Base-by-base conservation (phyloP, 495 filamentous ascomycete genomes). In the Trichocladium antarcticum region DNA sequence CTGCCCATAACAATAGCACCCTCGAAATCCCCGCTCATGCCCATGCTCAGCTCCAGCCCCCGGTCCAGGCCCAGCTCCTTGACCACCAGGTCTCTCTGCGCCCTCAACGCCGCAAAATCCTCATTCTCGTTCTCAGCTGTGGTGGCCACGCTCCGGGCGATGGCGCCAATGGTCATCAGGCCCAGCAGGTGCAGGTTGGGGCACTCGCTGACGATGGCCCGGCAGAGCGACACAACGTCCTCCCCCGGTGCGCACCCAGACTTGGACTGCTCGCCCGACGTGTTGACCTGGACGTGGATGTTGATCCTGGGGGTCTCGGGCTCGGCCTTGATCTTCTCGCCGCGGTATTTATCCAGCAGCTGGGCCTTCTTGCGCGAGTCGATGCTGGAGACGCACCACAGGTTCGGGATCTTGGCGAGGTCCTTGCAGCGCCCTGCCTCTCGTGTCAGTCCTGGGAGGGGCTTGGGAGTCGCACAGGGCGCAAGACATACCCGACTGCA, bases 141-240 rank as follows among this genome's bases (percentile, higher is more conserved):
- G 9, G 78, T 80, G 3, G 74, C 84, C 56, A 77, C 71, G 21
- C 82, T 88, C 47, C 89, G 67, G 42, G 87, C 89, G 59, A 98
- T 92, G 15, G 88, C 87, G 1, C 92, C 92, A 58, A 98, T 97
- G 1, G 92, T 98, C 92, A 98, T 98, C 5, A 98, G 60, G 0
- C 92, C 92, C 45, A 83, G 73, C 16, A 98, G 61, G 36, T 76
- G 68, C 27, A 98, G 66, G 61, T 82, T 74, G 2, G 82, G 81
- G 68, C 89, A 95, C 31, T 75, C 63, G 19, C 81, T 73, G 6
- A 73, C 65, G 37, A 95, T 77, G 60, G 82, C 76, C 21, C 68
- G 68, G 59, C 82, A 86, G 29, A 98, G 68, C 3, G 54, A 66
- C 3, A 80, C 65, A 2, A 84, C 68, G 20, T 74, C 70, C 7